Evolutionary conservation across 2,329 filamentous ascomycete genomes (phyloP), one percentile per base, ranked within the genome.

Genomic region (Arthrobotrys entomopaga): DNA sequence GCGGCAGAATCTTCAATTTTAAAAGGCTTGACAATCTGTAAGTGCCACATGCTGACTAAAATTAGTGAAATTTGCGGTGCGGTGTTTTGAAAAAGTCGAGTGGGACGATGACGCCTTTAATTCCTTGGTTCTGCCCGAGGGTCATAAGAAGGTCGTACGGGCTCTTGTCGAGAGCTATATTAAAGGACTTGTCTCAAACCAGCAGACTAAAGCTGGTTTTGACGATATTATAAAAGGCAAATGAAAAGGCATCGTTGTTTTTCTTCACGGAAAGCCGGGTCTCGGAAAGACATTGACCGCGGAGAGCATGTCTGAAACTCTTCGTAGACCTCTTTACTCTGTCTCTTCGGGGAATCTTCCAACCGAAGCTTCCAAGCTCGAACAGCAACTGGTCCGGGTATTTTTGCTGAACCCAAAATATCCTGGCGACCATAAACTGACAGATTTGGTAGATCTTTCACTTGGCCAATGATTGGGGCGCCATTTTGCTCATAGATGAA

Each of bases 231-330:
- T 91, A 60, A 87, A 90, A 79, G 92, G 92, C 79, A 96, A 96
- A 81, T 93, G 92, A 71, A 92, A 91, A 79, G 92, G 93, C 0
- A 87, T 96, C 15, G 92, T 96, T 42, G 85, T 87, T 83, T 84
- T 78, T 7, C 61, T 78, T 13, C 76, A 77, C 65, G 77, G 85
- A 86, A 43, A 83, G 90, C 92, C 93, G 0, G 93, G 92, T 16
- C 94, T 92, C 0, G 93, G 93, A 58, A 96, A 96, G 82, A 96
- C 92, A 0, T 85, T 96, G 4, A 96, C 93, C 0, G 92, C 91
- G 0, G 92, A 96, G 80, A 90, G 90, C 10, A 94, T 96, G 75
- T 91, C 91, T 8, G 92, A 96, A 80, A 85, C 93, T 11, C 87
- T 96, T 61, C 89, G 90, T 79, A 91, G 90, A 63, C 93, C 92